Evolutionary conservation across 257 asterid genomes (phyloP).

Genomic region (Vinca minor): DNA sequence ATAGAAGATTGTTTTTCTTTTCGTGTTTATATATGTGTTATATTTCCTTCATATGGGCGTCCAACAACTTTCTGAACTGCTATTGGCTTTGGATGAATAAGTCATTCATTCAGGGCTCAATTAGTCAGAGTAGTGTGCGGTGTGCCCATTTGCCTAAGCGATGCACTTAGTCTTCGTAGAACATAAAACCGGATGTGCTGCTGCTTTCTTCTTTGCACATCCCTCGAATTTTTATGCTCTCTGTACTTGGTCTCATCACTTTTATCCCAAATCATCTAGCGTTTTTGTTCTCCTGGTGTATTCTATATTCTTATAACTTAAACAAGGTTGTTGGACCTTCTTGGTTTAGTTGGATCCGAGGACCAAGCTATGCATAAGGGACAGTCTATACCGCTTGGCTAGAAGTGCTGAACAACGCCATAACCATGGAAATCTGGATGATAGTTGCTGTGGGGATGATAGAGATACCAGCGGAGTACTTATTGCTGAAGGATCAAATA

Average conservation of each 20-base stretch:
- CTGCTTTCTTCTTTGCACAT: neutral
- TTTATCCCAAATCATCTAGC: neutral
- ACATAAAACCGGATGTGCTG: neutral
- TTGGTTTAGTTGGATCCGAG: conserved; percentile 64
- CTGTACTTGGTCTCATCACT: neutral
- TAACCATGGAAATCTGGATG: conserved; percentile 25
- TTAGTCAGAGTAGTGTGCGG: neutral
- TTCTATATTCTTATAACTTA: conserved; percentile 3
- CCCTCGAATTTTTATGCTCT: neutral
- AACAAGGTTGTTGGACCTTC: conserved; percentile 11
- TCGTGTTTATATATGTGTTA: neutral
- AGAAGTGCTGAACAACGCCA: conserved; percentile 75
- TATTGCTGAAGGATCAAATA: conserved; percentile 41
- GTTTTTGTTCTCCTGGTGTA: neutral
- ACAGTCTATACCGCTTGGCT: conserved; percentile 84
- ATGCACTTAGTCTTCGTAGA: neutral
- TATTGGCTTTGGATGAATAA: neutral
- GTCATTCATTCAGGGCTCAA: neutral
- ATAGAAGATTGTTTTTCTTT: too few species aligned
- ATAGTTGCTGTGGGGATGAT: conserved; percentile 27
- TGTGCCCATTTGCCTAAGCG: neutral
- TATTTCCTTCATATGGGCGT: neutral
- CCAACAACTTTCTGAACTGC: neutral
- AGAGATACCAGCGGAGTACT: conserved; percentile 37
- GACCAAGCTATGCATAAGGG: conserved; percentile 85